These are phyloP conservation scores for Hypoxylon fragiforme DNA, from an alignment of 495 filamentous ascomycete genomes.

Conservation along the genomic window DNA sequence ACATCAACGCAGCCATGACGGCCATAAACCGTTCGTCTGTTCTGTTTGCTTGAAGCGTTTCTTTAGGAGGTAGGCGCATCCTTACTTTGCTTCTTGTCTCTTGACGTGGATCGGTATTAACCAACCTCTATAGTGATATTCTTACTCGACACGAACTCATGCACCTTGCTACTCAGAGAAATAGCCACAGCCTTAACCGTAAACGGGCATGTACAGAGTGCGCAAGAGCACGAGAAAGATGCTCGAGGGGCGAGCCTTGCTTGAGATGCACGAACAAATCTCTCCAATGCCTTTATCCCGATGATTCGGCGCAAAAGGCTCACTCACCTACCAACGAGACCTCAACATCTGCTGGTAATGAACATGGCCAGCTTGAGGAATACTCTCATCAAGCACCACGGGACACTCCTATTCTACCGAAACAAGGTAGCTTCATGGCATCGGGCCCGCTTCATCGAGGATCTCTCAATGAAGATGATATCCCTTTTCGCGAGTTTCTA, in stretches of 20 bases:
- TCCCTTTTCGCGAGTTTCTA: constrained; percentile 19
- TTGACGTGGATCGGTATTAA: constrained; percentile 8
- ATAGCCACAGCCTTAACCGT: constrained; percentile 49
- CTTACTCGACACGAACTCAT: constrained; percentile 60
- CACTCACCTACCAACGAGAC: constrained; percentile 8
- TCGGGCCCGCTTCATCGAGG: constrained; percentile 1
- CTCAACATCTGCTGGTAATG: constrained; percentile 2
- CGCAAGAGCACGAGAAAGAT: constrained; percentile 58
- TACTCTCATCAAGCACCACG: constrained; percentile 10
- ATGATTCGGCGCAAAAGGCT: constrained; percentile 15
- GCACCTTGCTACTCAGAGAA: constrained; percentile 50
- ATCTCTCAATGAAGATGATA: constrained; percentile 12
- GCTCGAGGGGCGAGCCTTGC: constrained; percentile 58
- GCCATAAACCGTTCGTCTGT: constrained; percentile 71
- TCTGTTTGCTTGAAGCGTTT: constrained; percentile 68
- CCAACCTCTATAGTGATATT: constrained; percentile 49
- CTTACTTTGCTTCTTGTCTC: neutral
- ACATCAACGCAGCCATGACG: constrained; percentile 71
- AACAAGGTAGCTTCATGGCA: constrained; percentile 6
- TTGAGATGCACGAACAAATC: constrained; percentile 55
- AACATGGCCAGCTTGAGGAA: constrained; percentile 21
- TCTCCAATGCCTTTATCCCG: constrained; percentile 56
- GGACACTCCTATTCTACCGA: constrained; percentile 7
- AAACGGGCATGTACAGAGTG: constrained; percentile 61
- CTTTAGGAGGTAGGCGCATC: constrained; percentile 54